Evolutionary conservation across 2,329 filamentous ascomycete species (phyloP).

Genomic region (Aaosphaeria arxii): DNA sequence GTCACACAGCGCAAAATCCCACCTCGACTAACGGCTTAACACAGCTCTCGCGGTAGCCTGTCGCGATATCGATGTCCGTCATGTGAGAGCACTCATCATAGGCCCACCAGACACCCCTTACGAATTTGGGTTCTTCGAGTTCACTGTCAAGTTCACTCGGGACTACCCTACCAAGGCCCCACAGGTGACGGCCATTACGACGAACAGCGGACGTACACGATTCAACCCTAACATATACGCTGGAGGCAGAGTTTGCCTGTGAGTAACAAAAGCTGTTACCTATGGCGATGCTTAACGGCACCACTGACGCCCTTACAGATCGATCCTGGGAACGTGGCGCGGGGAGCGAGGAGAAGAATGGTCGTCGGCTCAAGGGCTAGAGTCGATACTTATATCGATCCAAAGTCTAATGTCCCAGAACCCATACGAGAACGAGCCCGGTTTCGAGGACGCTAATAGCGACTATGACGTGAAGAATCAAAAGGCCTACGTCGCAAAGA

Average conservation of each 20-base stretch:
- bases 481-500: conserved; percentile 78
- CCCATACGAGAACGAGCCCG: conserved; percentile 94
- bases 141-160: conserved; percentile 71
- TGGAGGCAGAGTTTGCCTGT: conserved; percentile 88
- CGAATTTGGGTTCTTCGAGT: conserved; percentile 97
- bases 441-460: conserved; percentile 74
- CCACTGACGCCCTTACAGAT: conserved; percentile 48
- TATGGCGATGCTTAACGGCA: too few relatives aligned
- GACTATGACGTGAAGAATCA: conserved; percentile 70
- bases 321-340: conserved; percentile 90
- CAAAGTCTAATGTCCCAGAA: conserved; percentile 94
- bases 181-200: conserved; percentile 68
- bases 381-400: conserved; percentile 91
- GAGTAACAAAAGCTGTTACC: conserved; percentile 37
- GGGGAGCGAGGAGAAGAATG: conserved; percentile 89
- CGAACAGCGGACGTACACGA: conserved; percentile 80
- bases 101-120: conserved; percentile 94
- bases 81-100: conserved; percentile 82
- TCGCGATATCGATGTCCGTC: conserved; percentile 82
- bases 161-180: conserved; percentile 76
- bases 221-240: conserved; percentile 98
- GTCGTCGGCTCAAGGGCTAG: conserved; percentile 92
- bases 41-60: conserved; percentile 83
- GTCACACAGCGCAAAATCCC: neutral
- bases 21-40: conserved; percentile 9